Base-by-base conservation (phyloP, 129 eudicot species). In the Daucus carota region DNA sequence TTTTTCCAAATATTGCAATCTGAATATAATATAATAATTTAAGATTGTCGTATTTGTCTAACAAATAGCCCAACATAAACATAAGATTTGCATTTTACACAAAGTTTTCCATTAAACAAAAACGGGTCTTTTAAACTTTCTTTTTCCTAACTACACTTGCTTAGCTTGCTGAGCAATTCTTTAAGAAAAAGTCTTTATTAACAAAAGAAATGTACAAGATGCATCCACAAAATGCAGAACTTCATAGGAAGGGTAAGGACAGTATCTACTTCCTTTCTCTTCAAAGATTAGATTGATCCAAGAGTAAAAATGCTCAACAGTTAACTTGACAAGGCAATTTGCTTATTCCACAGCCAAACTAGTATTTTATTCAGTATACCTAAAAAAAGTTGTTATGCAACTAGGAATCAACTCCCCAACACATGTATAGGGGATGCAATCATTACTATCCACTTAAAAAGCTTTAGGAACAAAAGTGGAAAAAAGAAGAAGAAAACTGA, bases 1-100 rank as follows among this genome's bases (percentile, higher is more conserved):
- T 91, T 89, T 91, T 95, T 17, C 99, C 99, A 65, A 88, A 85
- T 54, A 92, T 96, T 60, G 97, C 99, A 81, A 95, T 91, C 99
- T 95, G 82, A 18, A 76, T 31, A 9, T 29, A 73, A 74, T 5
- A 76, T 2, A 40, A 62, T 40, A 38, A 40, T 40, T 40, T 20
- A 18, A 15, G 26, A 50, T 1, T 24, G 20, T 4, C 45, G 33
- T 42, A 34, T 11, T 11, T 45, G 40, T 44, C 34, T 1, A 52
- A 31, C 5, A 32, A 33, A 72, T 36, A 44, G 45, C 17, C 28
- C n/a, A 34, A 74, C 24, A 18, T 38, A n/a, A n/a, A 44, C 29
- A 36, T 15, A 36, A 34, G 31, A 68, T 18, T 17, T 45, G n/a
- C 40, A 72, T 47, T 8, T 17, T 41, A 10, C 17, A 26, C 3